Percentiles rank a stretch among this genome's conserved stretches.
Conservation (phyloP, 495 filamentous ascomycete species). For the Penicillium bovifimosum region DNA sequence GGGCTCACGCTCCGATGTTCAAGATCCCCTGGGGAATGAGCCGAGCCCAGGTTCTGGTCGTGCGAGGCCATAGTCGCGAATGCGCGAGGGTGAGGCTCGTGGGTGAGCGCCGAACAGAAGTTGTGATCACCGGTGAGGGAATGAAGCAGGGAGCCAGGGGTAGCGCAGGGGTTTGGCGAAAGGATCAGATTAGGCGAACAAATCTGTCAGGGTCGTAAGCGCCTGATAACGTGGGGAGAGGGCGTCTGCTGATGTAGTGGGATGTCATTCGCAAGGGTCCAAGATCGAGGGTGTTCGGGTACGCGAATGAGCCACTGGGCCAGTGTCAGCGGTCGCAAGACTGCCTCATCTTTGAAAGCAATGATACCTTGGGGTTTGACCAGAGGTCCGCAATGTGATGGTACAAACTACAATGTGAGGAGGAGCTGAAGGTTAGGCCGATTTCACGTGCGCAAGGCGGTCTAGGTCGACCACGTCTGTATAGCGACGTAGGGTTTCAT, state of each 20-base stretch:
- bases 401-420: background rate
- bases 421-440: constrained; percentile 10
- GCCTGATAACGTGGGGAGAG: constrained; percentile 4
- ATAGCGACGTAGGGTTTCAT: background rate
- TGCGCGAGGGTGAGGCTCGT: constrained; percentile 13
- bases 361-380: constrained; percentile 3
- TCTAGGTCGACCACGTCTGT: constrained; percentile 12
- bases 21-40: constrained; percentile 22
- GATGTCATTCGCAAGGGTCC: constrained; percentile 19
- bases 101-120: constrained; percentile 12
- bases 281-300: background rate
- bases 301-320: constrained; percentile 1
- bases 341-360: background rate
- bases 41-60: constrained; percentile 28
- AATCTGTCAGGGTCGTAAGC: constrained; percentile 3
- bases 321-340: constrained; percentile 7
- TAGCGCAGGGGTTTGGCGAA: background rate
- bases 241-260: background rate
- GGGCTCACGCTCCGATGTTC: constrained; percentile 42
- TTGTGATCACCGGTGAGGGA: background rate
- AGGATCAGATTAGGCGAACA: background rate
- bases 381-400: background rate
- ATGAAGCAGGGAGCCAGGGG: background rate
- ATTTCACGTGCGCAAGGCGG: constrained; percentile 31
- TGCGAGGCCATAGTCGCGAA: constrained; percentile 33